Evolutionary conservation across 2,329 filamentous ascomycete species (phyloP), one percentile per base, ranked within the genome.

Genomic region (Parastagonospora nodorum): DNA sequence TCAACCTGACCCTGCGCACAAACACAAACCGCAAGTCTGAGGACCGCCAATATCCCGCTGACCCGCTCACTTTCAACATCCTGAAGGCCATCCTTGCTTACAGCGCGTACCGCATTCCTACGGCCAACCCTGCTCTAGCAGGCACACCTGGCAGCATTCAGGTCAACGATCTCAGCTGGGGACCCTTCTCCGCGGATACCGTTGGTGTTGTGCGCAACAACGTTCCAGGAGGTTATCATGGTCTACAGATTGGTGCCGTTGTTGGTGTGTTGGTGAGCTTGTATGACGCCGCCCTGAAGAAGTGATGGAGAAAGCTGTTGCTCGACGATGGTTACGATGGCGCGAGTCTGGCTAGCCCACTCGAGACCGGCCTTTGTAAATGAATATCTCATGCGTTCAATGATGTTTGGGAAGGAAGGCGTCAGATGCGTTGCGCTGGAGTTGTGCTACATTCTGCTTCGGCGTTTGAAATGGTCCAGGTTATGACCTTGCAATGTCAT

Each of bases 1-100:
- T 96, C 83, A 97, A 97, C 75, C 75, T 97, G 66, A 90, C 87
- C 33, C 75, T 83, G 45, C 80, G 82, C 36, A 77, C 80, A 16
- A 82, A 78, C 64, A 79, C 61, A 50, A 78, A 71, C 64, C 74
- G 71, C 68, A 72, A 73, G 53, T 72, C 74, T 14, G 64, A 68
- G 2, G 73, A 71, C 45, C 66, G 72, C 15, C 82, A 84, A 57
- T 86, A 87, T 58, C 77, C 80, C 5, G 85, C 93, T 58, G 94
- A 99, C 71, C 92, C 92, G 4, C 78, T 97, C 68, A 89, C 88
- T 16, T 99, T 95, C 77, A 96, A 92, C 77, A 86, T 97, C 50
- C 85, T 85, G 63, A 96, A 96, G 79, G 92, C 88, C 0, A 72
- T 97, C 47, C 75, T 92, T 51, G 86, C 89, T 7, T 96, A 89